Base-by-base conservation (phyloP, 805 yeast species). In the Lipomyces chichibuensis region DNA sequence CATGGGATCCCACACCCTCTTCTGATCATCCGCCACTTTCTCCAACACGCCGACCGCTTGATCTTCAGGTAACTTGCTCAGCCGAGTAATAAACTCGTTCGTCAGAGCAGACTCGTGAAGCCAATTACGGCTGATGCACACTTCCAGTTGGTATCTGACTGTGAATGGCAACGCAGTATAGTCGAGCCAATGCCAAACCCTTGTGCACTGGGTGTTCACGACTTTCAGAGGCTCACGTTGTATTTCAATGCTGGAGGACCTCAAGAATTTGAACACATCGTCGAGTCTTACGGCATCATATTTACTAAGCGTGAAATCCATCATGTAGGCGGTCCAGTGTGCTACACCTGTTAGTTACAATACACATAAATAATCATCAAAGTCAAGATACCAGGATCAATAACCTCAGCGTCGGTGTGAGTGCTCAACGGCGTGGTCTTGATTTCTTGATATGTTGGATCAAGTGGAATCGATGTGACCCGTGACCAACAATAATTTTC, bases 1-100 rank as follows among this genome's bases (percentile, higher is more conserved):
- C 62, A 46, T 59, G 13, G 62, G 62, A 43, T 59, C 62, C 62
- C 62, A 59, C 17, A 59, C 29, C 9, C 62, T 52, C 23, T 46
- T 46, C 37, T 49, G 54, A 4, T 39, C 53, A 4, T 59, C 62
- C 5, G 62, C 62, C 5, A 59, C 33, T 20, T 49, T 43, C 25
- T 59, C 62, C 29, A 59, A 33, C 5, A 59, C 25, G 9, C 62
- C 55, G 23, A 43, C 43, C 53, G 62, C 62, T 20, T 29, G 55
- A 25, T 59, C 52, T 20, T 37, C 33, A 13, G 62, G 62, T 17
- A 59, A 14, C 29, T 23, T 23, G 27, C 54, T 29, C 32, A 59
- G 55, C 3, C 20, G 20, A 11, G 39, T 11, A 29, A 59, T 14
- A 27, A 59, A 59, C n/a, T 59, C 62, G 35, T 46, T 49, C 14